Percentiles rank a stretch among this genome's conserved stretches.
phyloP scores from a whole-genome alignment of 306 rosid species.

The Hippophae tibetana region DNA sequence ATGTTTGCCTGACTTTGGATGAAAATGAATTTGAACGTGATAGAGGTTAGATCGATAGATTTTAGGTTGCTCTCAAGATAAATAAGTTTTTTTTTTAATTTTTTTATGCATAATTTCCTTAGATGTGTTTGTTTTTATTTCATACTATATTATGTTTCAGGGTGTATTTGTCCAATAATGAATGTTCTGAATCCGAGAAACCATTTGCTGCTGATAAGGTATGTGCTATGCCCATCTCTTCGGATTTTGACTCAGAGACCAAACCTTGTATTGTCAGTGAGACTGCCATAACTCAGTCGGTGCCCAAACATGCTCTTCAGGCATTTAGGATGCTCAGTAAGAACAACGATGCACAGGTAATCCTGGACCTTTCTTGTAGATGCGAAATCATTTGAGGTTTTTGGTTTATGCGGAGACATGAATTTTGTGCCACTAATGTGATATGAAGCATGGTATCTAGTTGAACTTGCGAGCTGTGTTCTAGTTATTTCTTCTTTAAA shows the following conservation, averaged over 20 bases:
- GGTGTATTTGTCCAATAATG: constrained; percentile 42
- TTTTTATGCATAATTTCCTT: too few species aligned
- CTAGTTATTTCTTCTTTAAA: too few species aligned
- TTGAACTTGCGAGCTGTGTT: too few species aligned
- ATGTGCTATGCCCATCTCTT: constrained; percentile 23
- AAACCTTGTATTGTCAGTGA: constrained; percentile 27
- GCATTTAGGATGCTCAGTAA: constrained; percentile 53
- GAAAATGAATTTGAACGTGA: too few species aligned
- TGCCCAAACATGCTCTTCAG: constrained; percentile 49
- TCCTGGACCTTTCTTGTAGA: constrained; percentile 1
- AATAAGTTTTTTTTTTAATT: too few species aligned
- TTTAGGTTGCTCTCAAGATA: too few species aligned
- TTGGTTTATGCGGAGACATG: background rate
- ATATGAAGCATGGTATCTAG: too few species aligned
- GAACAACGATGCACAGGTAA: constrained; percentile 68
- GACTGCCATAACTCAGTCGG: constrained; percentile 19
- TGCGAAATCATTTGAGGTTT: background rate
- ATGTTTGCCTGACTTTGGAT: too few species aligned
- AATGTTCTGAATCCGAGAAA: constrained; percentile 18
- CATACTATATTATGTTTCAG: constrained; percentile 25
- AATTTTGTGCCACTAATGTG: too few species aligned
- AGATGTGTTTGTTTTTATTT: background rate
- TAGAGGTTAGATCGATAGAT: too few species aligned
- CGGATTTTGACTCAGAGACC: constrained; percentile 23
- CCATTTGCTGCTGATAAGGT: constrained; percentile 16